Evolutionary conservation across 2,329 filamentous ascomycete genomes (phyloP).

Genomic region (Fusarium sp.): DNA sequence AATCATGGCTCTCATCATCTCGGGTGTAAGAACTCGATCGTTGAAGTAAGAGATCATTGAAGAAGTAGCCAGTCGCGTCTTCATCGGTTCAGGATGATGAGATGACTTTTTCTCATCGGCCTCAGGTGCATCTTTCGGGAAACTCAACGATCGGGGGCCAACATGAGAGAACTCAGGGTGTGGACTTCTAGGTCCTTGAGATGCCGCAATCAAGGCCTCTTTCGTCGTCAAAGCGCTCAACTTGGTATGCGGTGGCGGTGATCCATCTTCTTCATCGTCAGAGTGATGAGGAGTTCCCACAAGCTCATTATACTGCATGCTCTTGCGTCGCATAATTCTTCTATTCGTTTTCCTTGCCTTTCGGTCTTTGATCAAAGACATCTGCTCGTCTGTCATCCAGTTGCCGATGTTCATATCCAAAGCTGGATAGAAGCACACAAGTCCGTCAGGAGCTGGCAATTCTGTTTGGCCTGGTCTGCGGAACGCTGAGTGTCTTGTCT

Average conservation of each 20-base stretch:
- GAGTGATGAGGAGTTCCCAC: slow-evolving; percentile 85
- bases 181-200: slow-evolving; percentile 43
- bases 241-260: slow-evolving; percentile 22
- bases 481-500: slow-evolving; percentile 66
- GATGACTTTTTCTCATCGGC: slow-evolving; percentile 49
- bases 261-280: slow-evolving; percentile 71
- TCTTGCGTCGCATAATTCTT: slow-evolving; percentile 83
- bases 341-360: slow-evolving; percentile 80
- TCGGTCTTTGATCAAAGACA: slow-evolving; percentile 89
- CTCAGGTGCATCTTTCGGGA: slow-evolving; percentile 23
- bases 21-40: slow-evolving; percentile 90
- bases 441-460: slow-evolving; percentile 78
- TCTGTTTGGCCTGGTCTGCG: slow-evolving; percentile 54
- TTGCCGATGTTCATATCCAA: slow-evolving; percentile 98
- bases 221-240: slow-evolving; percentile 1
- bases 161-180: slow-evolving; percentile 63
- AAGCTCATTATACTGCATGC: slow-evolving; percentile 84
- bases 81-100: slow-evolving; percentile 68
- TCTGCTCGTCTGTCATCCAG: slow-evolving; percentile 99
- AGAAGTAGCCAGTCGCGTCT: slow-evolving; percentile 89
- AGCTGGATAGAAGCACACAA: slow-evolving; percentile 88
- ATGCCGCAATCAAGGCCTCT: slow-evolving; percentile 9
- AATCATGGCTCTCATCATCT: slow-evolving; percentile 99
- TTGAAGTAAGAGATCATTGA: slow-evolving; percentile 99
- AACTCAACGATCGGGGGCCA: slow-evolving; percentile 49